Percentiles rank a stretch among this genome's conserved stretches.
These are phyloP conservation scores for Melastoma candidum DNA, from an alignment of 441 rosid species.

Conservation along the genomic window DNA sequence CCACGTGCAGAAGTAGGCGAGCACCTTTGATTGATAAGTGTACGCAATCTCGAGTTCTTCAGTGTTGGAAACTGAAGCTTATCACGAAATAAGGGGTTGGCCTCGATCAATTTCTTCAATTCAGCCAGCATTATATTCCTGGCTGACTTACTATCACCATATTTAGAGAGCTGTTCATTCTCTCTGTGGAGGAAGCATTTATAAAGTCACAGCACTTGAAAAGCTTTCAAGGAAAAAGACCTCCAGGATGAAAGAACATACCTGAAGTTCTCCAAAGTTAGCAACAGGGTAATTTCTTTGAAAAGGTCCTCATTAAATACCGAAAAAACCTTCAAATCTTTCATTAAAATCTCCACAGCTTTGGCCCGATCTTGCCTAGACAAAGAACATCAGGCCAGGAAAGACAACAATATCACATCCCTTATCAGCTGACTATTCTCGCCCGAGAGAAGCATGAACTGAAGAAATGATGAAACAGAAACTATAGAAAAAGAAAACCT, in stretches of 20 bases:
- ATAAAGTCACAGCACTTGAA: neutral
- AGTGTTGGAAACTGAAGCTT: constrained; percentile 75
- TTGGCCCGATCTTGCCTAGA: constrained; percentile 59
- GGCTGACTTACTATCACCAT: constrained; percentile 73
- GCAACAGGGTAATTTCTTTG: constrained; percentile 71
- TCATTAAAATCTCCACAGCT: constrained; percentile 67
- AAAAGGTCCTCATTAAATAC: constrained; percentile 73
- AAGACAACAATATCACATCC: neutral
- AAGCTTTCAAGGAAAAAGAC: neutral
- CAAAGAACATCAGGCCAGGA: neutral
- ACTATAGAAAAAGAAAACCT: constrained; percentile 6
- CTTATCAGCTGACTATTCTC: too few species aligned
- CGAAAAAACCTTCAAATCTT: constrained; percentile 72
- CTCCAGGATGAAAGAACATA: constrained; percentile 6
- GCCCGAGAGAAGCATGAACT: neutral
- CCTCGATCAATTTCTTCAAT: constrained; percentile 73
- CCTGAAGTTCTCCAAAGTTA: constrained; percentile 78
- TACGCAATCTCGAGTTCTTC: constrained; percentile 67
- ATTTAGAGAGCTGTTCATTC: constrained; percentile 70
- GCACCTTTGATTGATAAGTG: constrained; percentile 76
- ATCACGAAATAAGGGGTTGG: constrained; percentile 78
- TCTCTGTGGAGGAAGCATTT: constrained; percentile 34
- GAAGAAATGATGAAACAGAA: constrained; percentile 5
- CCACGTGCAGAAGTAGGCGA: constrained; percentile 1
- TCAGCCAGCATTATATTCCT: constrained; percentile 72